Evolutionary conservation across 345 rosid genomes (phyloP), one percentile per base, ranked within the genome.

Genomic region (Turritis glabra): DNA sequence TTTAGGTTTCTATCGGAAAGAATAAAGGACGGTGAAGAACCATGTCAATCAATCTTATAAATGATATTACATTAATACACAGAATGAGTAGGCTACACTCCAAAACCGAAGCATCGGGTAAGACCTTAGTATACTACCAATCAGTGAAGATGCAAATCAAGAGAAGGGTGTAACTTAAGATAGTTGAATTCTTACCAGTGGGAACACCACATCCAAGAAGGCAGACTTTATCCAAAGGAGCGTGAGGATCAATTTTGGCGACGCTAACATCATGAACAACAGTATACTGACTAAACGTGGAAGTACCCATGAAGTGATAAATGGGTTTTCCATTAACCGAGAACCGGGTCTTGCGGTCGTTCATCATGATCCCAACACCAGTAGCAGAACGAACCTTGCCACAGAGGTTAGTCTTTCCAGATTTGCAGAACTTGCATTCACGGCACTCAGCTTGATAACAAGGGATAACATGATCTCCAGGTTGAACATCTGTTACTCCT

Each of bases 161-260:
- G 53, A 61, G 37, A 54, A 47, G 17, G 37, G 9, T 13, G 65
- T 29, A 57, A 21, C 12, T 46, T 3, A 19, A 50, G 15, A 6
- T 22, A 62, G 5, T 13, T 38, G 0, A 25, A 30, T 26, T 11
- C 82, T 71, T 82, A 88, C 99, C 99, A 60, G 99, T 96, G 43
- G 99, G 87, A 85, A 96, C 94, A 84, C 99, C 99, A 86, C 99
- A 92, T 4, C 98, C 99, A 82, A 96, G 98, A 75, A 96, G 99
- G 85, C 98, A 90, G 3, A 96, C 98, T 89, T 92, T 96, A 0
- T 96, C 97, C 84, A 96, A 75, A 65, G 98, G 99, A 80, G 99
- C 99, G 46, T 76, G 38, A 21, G 95, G 95, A 73, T 96, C 96
- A 46, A 96, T 80, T 82, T 92, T 96, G 3, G 99, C 99, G 47